Evolutionary conservation across 2,329 filamentous ascomycete genomes (phyloP).

Genomic region (Calonectria montana): DNA sequence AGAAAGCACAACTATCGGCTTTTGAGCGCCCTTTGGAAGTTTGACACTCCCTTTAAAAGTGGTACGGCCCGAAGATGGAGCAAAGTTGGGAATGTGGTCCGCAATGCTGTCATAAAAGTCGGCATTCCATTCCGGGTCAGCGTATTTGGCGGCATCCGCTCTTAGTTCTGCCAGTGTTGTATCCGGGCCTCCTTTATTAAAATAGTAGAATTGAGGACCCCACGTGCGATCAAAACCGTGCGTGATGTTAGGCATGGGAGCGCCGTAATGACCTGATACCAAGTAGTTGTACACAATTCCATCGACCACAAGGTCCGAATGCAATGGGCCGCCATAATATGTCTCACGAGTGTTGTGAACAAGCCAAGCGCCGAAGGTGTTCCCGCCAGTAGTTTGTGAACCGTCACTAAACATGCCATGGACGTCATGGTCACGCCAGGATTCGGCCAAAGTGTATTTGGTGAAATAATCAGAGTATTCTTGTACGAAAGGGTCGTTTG

Average conservation of each 20-base stretch:
- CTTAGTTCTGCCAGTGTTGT: constrained; percentile 59
- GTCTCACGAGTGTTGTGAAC: constrained; percentile 74
- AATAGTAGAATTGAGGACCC: constrained; percentile 72
- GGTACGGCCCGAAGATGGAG: constrained; percentile 62
- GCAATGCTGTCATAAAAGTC: constrained; percentile 74
- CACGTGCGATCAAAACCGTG: constrained; percentile 74
- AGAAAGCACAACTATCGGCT: constrained; percentile 65
- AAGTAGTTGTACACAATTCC: constrained; percentile 75
- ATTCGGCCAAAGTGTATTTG: constrained; percentile 72
- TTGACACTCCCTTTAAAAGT: constrained; percentile 61
- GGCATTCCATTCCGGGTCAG: constrained; percentile 64
- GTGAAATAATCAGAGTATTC: constrained; percentile 72
- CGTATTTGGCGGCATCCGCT: constrained; percentile 65
- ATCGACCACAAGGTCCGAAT: constrained; percentile 72
- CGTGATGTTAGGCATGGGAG: constrained; percentile 69
- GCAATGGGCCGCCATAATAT: constrained; percentile 70
- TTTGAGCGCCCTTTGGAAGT: constrained; percentile 62
- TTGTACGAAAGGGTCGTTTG: constrained; percentile 65
- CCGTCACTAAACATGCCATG: constrained; percentile 61
- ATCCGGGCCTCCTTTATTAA: constrained; percentile 65
- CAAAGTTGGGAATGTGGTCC: constrained; percentile 67
- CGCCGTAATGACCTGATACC: constrained; percentile 72
- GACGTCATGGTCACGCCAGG: constrained; percentile 67
- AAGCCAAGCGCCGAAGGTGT: constrained; percentile 70
- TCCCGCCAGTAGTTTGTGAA: constrained; percentile 58